Base-by-base conservation (phyloP, 1,284 basidiomycete genomes). In the Flammula alnicola region DNA sequence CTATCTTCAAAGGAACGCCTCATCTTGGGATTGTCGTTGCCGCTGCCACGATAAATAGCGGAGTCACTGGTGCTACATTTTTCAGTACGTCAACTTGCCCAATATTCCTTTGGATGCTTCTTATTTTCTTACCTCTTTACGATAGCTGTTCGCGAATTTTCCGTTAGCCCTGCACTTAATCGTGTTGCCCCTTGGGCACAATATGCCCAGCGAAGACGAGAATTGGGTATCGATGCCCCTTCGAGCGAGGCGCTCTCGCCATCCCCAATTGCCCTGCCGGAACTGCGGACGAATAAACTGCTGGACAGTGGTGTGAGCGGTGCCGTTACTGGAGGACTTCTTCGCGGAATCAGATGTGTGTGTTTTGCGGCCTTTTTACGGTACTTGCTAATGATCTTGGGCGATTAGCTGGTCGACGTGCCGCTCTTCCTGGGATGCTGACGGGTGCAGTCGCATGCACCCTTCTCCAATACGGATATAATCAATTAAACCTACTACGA, bases 231-330 rank as follows among this genome's bases (percentile, higher is more conserved):
- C 7, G 49, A 50, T 30, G 42, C 47, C 19, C 39, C 47, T 17
- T 17, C 38, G 6, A 45, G 47, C 32, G 37, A 32, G 10, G 10
- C 41, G 9, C 14, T 32, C 26, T 20, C 32, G 10, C 22, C 43
- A 2, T 55, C 57, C 14, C 38, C 47, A 16, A 49, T 72, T 37
- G 66, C 79, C 12, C 81, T 74, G 75, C 65, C 71, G 29, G 77
- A 81, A 33, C 65, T 88, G 57, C 75, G 86, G 37, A 73, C 69
- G 54, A 73, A 80, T 31, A 76, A 78, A 46, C 62, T 88, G 1
- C 67, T 85, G 3, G 88, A 91, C 60, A 83, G 80, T 22, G 76
- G 76, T 16, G 23, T 85, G 20, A 86, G 86, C 54, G 87, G 89
- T 12, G 80, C 78, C 4, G 52, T 83, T 5, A 74, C 85, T 1